Percentiles rank a stretch among this genome's conserved stretches.
Evolutionary conservation across 805 yeast species (phyloP).

Genomic region (Ogataea wickerhamii): DNA sequence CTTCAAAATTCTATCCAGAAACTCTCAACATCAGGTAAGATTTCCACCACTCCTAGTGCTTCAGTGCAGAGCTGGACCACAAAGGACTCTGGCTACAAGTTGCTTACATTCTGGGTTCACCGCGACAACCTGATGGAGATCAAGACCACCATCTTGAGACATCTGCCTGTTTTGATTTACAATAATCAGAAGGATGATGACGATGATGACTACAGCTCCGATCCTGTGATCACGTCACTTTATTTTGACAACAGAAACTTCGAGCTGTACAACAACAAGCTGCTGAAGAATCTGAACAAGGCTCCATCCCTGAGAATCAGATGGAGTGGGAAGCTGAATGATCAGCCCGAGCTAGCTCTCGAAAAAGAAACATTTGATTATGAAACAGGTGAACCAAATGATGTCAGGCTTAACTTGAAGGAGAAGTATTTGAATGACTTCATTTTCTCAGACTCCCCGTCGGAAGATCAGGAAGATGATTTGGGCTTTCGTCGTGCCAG

Average conservation of each 20-base stretch:
- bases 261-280: conserved; percentile 80
- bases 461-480: conserved; percentile 34
- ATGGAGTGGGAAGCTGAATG: conserved; percentile 83
- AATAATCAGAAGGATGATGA: conserved; percentile 45
- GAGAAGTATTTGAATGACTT: conserved; percentile 79
- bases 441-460: conserved; percentile 33
- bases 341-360: conserved; percentile 72
- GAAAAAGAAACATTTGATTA: conserved; percentile 76
- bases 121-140: conserved; percentile 97
- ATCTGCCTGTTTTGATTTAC: conserved; percentile 86
- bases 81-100: conserved; percentile 40
- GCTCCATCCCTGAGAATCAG: conserved; percentile 77
- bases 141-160: conserved; percentile 90
- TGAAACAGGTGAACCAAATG: conserved; percentile 42
- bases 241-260: conserved; percentile 84
- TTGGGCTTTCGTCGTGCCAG: conserved; percentile 11
- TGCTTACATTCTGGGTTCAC: conserved; percentile 92
- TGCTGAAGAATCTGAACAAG: conserved; percentile 58
- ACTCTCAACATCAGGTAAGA: conserved; percentile 39
- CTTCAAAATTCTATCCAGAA: conserved; percentile 46
- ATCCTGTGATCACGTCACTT: conserved; percentile 80
- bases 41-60: conserved; percentile 33
- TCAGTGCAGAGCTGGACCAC: conserved; percentile 11
- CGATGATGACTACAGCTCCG: conserved; percentile 52
- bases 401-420: conserved; percentile 65